Percentiles rank a stretch among this genome's conserved stretches.
These are phyloP conservation scores for Oryza longistaminata DNA, from an alignment of 176 grass and related monocot genomes.

Conservation along the genomic window DNA sequence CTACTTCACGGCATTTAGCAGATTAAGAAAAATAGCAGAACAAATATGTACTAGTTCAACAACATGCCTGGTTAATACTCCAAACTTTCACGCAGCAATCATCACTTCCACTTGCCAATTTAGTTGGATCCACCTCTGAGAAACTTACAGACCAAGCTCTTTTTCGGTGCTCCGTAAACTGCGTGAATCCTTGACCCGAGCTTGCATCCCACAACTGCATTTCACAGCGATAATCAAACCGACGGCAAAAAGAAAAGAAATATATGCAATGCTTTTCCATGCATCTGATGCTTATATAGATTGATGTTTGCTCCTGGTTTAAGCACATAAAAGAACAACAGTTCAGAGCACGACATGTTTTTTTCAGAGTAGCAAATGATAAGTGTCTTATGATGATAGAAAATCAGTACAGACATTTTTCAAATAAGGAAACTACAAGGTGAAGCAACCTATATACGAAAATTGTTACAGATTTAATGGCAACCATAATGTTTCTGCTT, in stretches of 20 bases:
- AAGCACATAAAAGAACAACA: conserved; percentile 20
- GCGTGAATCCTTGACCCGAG: conserved; percentile 80
- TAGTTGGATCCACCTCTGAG: conserved; percentile 85
- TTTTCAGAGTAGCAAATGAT: background rate
- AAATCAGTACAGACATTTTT: background rate
- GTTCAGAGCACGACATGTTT: conserved; percentile 1
- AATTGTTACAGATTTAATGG: background rate
- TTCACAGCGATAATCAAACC: conserved; percentile 23
- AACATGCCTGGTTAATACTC: conserved; percentile 87
- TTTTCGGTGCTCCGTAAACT: conserved; percentile 79
- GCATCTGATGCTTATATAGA: background rate
- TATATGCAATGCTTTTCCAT: conserved; percentile 16
- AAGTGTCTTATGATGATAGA: conserved; percentile 5
- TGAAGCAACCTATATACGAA: conserved; percentile 5
- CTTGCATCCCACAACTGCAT: conserved; percentile 98
- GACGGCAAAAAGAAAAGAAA: conserved; percentile 32
- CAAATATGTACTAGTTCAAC: conserved; percentile 34
- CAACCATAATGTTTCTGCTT: background rate
- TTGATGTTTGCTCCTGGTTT: background rate
- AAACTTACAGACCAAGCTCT: conserved; percentile 98
- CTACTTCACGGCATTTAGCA: conserved; percentile 15
- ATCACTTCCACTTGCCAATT: conserved; percentile 90
- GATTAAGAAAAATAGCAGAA: conserved; percentile 12
- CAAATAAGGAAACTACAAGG: background rate
- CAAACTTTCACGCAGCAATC: conserved; percentile 93